Evolutionary conservation across 805 yeast genomes (phyloP).

Genomic region (Cyberlindnera samutprakarnensis): DNA sequence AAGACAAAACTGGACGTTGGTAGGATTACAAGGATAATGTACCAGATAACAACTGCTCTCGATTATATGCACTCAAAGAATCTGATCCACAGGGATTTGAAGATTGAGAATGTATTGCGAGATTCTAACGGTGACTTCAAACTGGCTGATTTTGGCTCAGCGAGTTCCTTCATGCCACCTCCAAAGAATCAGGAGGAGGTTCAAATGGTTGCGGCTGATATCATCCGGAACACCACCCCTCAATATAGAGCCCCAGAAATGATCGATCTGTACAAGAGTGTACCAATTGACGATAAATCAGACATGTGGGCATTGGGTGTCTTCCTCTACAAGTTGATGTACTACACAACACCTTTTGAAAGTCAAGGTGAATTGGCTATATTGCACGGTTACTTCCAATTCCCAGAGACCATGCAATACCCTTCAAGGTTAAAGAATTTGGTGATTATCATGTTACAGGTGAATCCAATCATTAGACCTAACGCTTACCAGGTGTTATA

Average conservation of each 20-base stretch:
- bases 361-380: conserved; percentile 76
- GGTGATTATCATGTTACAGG: conserved; percentile 73
- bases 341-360: conserved; percentile 93
- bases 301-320: conserved; percentile 98
- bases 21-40: conserved; percentile 78
- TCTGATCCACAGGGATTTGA: conserved; percentile 85
- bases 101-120: conserved; percentile 88
- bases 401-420: conserved; percentile 62
- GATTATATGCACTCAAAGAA: conserved; percentile 73
- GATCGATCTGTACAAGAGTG: conserved; percentile 78
- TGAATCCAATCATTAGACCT: conserved; percentile 77
- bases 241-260: conserved; percentile 95
- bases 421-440: conserved; percentile 68
- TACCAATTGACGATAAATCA: conserved; percentile 83
- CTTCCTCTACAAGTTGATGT: conserved; percentile 82
- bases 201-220: conserved; percentile 72
- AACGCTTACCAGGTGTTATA: conserved; percentile 73
- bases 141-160: conserved; percentile 91
- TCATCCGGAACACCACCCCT: conserved; percentile 87
- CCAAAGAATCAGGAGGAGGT: conserved; percentile 72
- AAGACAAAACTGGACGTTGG: conserved; percentile 68
- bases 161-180: conserved; percentile 60
- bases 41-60: conserved; percentile 72
- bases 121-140: conserved; percentile 65
- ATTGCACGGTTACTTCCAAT: conserved; percentile 72